These are phyloP conservation scores for Cryphonectria parasitica DNA, from an alignment of 2,329 filamentous ascomycete genomes.

Conservation along the genomic window DNA sequence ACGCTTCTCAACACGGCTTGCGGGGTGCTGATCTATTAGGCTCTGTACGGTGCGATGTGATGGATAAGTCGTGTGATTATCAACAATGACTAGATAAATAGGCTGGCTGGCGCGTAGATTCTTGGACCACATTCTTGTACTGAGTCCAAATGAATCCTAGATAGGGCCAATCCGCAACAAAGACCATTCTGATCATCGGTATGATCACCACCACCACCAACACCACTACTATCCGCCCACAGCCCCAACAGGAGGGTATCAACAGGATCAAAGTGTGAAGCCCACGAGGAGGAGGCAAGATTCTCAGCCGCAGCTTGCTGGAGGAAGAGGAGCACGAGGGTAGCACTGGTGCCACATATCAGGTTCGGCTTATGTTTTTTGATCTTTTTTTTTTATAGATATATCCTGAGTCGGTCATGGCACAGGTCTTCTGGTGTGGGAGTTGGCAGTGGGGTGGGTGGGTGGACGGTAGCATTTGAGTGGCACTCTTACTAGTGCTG, in stretches of 20 bases:
- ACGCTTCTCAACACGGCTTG: not conserved
- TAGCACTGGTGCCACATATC: not conserved
- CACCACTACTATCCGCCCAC: not conserved
- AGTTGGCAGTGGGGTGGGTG: not conserved
- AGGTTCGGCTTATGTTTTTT: not conserved
- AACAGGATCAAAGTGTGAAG: not conserved
- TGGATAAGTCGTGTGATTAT: not conserved
- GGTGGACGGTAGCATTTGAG: not conserved
- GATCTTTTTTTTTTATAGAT: not conserved
- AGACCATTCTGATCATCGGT: no score
- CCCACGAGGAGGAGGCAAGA: not conserved
- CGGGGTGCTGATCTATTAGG: not conserved
- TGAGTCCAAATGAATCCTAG: no score
- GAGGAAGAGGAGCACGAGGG: not conserved
- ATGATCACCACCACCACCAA: no score
- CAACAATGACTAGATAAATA: not conserved
- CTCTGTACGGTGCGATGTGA: not conserved
- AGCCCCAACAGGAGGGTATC: not conserved
- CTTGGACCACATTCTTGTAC: no score
- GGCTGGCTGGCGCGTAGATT: no score
- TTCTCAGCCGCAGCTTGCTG: not conserved
- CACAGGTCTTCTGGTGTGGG: not conserved
- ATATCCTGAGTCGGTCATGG: not conserved
- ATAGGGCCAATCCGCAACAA: no score
- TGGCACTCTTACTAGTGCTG: not conserved